phyloP scores from a whole-genome alignment of 1,139 yeast genomes.

The Yamadazyma friedrichii region DNA sequence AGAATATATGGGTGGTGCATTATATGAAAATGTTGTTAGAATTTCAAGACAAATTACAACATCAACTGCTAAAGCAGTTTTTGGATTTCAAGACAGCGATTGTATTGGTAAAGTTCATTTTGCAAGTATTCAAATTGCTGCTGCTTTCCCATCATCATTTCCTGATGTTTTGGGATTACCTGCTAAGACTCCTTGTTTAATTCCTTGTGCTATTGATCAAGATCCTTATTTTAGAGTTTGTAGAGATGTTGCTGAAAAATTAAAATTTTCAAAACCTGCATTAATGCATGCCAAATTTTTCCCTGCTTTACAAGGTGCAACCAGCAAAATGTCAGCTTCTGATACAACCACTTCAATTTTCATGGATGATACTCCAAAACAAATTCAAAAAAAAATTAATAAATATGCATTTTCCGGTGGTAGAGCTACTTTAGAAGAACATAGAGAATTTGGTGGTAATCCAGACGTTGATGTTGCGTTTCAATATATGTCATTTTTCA shows the following conservation, averaged over 20 bases:
- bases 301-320: conserved; percentile 97
- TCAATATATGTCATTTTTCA: conserved; percentile 88
- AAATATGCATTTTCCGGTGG: conserved; percentile 98
- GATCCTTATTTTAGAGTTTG: conserved; percentile 98
- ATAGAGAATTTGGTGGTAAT: conserved; percentile 84
- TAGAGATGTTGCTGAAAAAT: conserved; percentile 94
- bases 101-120: conserved; percentile 94
- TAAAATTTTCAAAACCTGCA: conserved; percentile 88
- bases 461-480: conserved; percentile 95
- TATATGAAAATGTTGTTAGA: conserved; percentile 91
- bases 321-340: conserved; percentile 96
- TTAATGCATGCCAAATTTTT: conserved; percentile 92
- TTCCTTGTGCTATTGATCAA: conserved; percentile 99
- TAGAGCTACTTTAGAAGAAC: conserved; percentile 82
- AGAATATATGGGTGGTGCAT: conserved; percentile 88
- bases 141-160: conserved; percentile 94
- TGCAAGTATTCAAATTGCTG: conserved; percentile 93
- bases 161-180: conserved; percentile 89
- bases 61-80: conserved; percentile 95
- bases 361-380: conserved; percentile 92
- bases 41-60: conserved; percentile 95
- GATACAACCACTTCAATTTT: conserved; percentile 77
- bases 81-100: conserved; percentile 94
- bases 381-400: conserved; percentile 91
- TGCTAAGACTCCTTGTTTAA: conserved; percentile 87